Percentiles rank a stretch among this genome's conserved stretches.
Conservation (phyloP, 345 rosid genomes). For the Pugionium dolabratum region DNA sequence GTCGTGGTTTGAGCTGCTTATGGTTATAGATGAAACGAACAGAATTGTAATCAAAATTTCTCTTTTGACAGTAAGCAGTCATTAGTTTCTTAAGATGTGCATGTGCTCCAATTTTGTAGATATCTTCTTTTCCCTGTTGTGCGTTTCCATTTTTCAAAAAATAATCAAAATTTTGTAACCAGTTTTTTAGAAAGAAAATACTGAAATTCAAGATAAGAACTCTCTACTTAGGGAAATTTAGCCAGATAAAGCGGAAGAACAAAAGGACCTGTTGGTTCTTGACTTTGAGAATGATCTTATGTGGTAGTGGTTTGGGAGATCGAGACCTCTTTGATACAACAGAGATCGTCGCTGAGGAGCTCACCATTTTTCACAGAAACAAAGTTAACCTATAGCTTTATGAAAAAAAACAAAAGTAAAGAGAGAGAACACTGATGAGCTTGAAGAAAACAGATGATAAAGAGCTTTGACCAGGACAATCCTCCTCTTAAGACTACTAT, state of each 20-base stretch:
- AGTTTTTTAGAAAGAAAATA: too few relatives aligned
- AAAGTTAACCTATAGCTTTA: too few relatives aligned
- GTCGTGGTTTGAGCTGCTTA: not conserved
- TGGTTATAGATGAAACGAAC: not conserved
- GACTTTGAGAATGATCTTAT: not conserved
- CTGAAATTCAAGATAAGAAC: too few relatives aligned
- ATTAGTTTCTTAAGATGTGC: not conserved
- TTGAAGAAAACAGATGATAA: not conserved
- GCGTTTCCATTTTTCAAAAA: too few relatives aligned
- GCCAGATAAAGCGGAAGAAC: too few relatives aligned
- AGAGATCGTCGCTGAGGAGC: conserved; percentile 31
- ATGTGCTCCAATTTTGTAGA: not conserved
- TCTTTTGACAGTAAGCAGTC: not conserved
- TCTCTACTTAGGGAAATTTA: too few relatives aligned
- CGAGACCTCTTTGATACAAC: conserved; percentile 32
- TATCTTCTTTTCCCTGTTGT: not conserved
- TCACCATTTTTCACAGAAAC: conserved; percentile 27
- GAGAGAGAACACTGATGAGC: not conserved
- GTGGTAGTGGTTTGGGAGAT: conserved; percentile 22
- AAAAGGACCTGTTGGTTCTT: not conserved
- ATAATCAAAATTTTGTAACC: too few relatives aligned
- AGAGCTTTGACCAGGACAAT: conserved; percentile 19
- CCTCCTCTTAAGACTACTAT: not conserved
- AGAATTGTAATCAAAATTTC: not conserved
- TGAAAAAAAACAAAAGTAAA: not conserved